Base-by-base conservation (phyloP, 2,329 filamentous ascomycete genomes). In the Fusarium sp. region DNA sequence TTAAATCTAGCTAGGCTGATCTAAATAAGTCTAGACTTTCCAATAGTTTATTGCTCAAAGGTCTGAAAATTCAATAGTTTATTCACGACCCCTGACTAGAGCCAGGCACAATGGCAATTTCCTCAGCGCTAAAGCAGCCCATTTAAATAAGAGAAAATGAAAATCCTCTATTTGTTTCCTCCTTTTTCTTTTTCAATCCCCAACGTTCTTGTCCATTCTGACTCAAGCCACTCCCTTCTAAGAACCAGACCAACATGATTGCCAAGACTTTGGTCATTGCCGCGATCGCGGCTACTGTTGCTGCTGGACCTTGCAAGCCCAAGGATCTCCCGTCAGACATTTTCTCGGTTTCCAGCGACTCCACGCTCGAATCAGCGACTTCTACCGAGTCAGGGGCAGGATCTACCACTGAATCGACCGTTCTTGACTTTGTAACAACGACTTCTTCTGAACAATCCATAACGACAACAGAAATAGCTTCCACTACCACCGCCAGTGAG, bases 281-380 rank as follows among this genome's bases (percentile, higher is more conserved):
- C 11, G 20, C 26, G 3, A 2, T 60, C 13, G 28, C 42, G 13
- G 36, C 42, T 5, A n/a, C 9, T 13, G 52, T 26, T 7, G 34
- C 28, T 22, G 51, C 57, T 36, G 57, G 57, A 4, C 57, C 57
- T 24, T 60, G 57, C 10, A 46, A 39, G 8, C 57, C 57, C 18
- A 34, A 22, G 8, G 34, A 33, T 5, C 55, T 45, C 5, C 18
- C 42, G n/a, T 39, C 28, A 3, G 28, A 26, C 9, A n/a, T 26
- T 1, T 46, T 42, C 7, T n/a, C 28, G 5, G n/a, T 26, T n/a
- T n/a, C 22, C 15, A 45, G 15, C 31, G 9, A 40, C 14, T 39
- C n/a, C 2, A 52, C 38, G 1, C 18, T 14, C 9, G 31, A 33
- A 5, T 5, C 48, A 22, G 34, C n/a, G 2, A 43, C 20, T 9